Evolutionary conservation across 805 yeast genomes (phyloP).

Genomic region (Yamadazyma olivae): DNA sequence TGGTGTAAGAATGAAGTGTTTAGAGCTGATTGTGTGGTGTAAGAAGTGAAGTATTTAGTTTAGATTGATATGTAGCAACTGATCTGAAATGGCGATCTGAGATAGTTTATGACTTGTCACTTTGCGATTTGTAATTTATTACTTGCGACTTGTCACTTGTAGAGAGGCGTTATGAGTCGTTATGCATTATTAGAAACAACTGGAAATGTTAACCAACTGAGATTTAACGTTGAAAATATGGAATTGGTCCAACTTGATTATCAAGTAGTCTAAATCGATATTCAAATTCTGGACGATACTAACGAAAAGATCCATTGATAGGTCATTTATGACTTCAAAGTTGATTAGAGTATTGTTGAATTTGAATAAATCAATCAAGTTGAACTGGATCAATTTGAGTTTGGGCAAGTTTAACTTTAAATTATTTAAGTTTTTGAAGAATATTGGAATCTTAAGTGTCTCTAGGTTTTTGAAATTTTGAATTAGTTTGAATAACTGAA

Average conservation of each 20-base stretch:
- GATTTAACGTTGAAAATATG: slow-evolving; percentile 7
- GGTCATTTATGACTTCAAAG: slow-evolving; percentile 3
- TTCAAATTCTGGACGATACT: slow-evolving; percentile 1
- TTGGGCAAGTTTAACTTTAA: slow-evolving; percentile 6
- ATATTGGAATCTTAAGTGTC: slow-evolving; percentile 9
- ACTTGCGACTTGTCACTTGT: too few species aligned
- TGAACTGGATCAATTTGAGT: slow-evolving; percentile 6
- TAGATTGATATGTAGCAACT: too few species aligned
- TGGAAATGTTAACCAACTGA: neutral
- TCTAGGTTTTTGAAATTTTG: slow-evolving; percentile 7
- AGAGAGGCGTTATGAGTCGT: too few species aligned
- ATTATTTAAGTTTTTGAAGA: slow-evolving; percentile 2
- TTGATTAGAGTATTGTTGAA: slow-evolving; percentile 9
- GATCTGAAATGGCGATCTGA: too few species aligned
- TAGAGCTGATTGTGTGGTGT: too few species aligned
- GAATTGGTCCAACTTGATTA: slow-evolving; percentile 8
- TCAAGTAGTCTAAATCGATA: slow-evolving; percentile 3
- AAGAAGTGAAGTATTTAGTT: too few species aligned
- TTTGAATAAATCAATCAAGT: slow-evolving; percentile 11
- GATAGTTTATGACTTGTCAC: too few species aligned
- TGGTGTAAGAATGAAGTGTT: too few species aligned
- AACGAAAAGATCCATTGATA: slow-evolving; percentile 7
- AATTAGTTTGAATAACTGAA: neutral
- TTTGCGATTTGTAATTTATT: too few species aligned
- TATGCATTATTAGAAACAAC: neutral